Percentiles rank a stretch among this genome's conserved stretches.
phyloP scores from a whole-genome alignment of 257 asterid genomes.

The Nicotiana sylvestris region DNA sequence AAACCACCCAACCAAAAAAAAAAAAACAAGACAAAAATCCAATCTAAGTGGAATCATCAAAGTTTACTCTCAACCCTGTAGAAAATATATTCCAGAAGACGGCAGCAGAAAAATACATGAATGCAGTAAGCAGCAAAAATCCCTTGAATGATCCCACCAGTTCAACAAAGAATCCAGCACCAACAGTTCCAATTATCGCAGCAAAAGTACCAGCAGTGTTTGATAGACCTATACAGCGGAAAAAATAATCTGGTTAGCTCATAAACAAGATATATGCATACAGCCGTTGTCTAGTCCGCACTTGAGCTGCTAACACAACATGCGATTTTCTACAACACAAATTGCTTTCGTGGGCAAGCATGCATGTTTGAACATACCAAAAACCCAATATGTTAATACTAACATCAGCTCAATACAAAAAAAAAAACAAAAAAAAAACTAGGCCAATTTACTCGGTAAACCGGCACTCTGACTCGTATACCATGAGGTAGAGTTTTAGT shows the following conservation, averaged over 20 bases:
- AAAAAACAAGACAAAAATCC: background rate
- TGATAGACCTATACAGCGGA: slow-evolving; percentile 52
- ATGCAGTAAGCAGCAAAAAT: slow-evolving; percentile 71
- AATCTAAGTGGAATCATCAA: slow-evolving; percentile 47
- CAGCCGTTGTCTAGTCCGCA: background rate
- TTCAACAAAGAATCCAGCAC: slow-evolving; percentile 92
- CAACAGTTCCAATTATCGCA: slow-evolving; percentile 89
- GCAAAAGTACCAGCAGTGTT: slow-evolving; percentile 94
- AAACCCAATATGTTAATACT: background rate
- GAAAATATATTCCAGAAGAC: slow-evolving; percentile 62
- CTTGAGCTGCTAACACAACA: background rate
- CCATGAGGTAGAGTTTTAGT: background rate
- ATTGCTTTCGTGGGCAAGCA: background rate
- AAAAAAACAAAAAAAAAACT: background rate
- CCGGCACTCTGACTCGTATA: background rate
- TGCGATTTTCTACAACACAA: background rate
- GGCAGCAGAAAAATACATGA: slow-evolving; percentile 72
- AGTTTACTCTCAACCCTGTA: slow-evolving; percentile 82
- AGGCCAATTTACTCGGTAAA: background rate
- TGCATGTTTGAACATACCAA: background rate
- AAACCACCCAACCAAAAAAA: background rate
- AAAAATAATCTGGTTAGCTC: background rate
- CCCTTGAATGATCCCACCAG: slow-evolving; percentile 83
- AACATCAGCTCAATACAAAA: background rate
- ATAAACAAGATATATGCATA: slow-evolving; percentile 8